phyloP scores from a whole-genome alignment of 2,329 filamentous ascomycete species.

The Trichoderma endophyticum region DNA sequence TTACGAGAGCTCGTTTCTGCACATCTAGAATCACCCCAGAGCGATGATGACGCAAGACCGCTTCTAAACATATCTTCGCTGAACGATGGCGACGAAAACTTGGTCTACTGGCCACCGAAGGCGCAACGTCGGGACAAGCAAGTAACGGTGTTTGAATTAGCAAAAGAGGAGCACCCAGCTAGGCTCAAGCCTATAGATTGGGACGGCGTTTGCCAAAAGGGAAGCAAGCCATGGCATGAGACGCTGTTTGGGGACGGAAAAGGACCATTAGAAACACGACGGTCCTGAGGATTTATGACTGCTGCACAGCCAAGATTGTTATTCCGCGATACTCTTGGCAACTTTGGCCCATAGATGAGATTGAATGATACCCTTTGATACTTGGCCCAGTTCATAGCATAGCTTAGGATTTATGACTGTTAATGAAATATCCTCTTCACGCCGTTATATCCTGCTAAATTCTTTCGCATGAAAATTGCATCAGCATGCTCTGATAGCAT shows the following conservation, averaged over 20 bases:
- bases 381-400: neutral
- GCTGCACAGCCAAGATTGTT: no score
- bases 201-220: conserved; percentile 2
- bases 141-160: neutral
- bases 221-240: neutral
- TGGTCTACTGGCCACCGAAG: neutral
- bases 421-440: neutral
- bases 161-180: neutral
- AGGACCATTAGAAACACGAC: neutral
- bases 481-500: neutral
- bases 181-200: neutral
- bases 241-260: neutral
- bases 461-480: neutral
- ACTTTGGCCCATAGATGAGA: neutral
- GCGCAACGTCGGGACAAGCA: neutral
- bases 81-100: neutral
- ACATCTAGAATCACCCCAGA: neutral
- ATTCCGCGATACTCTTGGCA: neutral
- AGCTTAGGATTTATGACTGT: neutral
- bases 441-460: neutral
- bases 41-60: no score
- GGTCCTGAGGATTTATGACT: neutral
- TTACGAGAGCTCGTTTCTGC: neutral
- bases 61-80: neutral
- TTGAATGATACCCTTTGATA: neutral